A percentile compares a stretch with the other conserved stretches of the same genome.
Evolutionary conservation across 192 early-diverging fungal genomes (phyloP).

Genomic region (Chytriomyces sp.): DNA sequence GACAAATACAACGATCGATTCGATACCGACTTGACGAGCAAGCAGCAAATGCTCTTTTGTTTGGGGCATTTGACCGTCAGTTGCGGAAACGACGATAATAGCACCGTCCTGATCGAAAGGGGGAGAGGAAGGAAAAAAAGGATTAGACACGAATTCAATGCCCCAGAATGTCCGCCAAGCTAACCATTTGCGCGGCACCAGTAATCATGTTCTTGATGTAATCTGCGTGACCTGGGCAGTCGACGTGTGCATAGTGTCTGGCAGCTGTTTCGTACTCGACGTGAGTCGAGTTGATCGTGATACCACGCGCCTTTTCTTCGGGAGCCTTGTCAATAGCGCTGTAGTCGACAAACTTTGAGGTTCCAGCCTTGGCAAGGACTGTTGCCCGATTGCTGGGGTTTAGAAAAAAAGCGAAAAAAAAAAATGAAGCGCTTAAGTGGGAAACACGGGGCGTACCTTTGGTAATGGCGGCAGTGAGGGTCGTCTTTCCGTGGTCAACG

Average conservation of each 20-base stretch:
- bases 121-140: not conserved
- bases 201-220: slow-evolving; percentile 99
- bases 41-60: slow-evolving; percentile 97
- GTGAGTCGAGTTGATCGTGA: slow-evolving; percentile 96
- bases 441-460: slow-evolving; percentile 55
- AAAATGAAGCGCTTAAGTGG: not conserved
- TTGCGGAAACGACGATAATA: slow-evolving; percentile 97
- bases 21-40: slow-evolving; percentile 93
- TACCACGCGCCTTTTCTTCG: slow-evolving; percentile 97
- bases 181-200: slow-evolving; percentile 92
- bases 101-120: slow-evolving; percentile 79
- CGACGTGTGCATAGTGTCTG: slow-evolving; percentile 95
- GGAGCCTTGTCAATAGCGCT: slow-evolving; percentile 97
- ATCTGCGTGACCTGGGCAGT: slow-evolving; percentile 99
- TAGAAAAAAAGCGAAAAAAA: slow-evolving; percentile 16
- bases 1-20: slow-evolving; percentile 92
- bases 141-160: not conserved
- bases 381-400: not conserved
- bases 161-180: not conserved
- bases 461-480: slow-evolving; percentile 97
- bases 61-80: slow-evolving; percentile 98
- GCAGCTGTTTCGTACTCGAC: slow-evolving; percentile 92
- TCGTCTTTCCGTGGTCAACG: slow-evolving; percentile 99
- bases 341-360: slow-evolving; percentile 94
- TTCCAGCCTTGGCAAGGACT: slow-evolving; percentile 78